Evolutionary conservation across 768 basidiomycete species (phyloP).

Genomic region (Tricholoma saponaceum): DNA sequence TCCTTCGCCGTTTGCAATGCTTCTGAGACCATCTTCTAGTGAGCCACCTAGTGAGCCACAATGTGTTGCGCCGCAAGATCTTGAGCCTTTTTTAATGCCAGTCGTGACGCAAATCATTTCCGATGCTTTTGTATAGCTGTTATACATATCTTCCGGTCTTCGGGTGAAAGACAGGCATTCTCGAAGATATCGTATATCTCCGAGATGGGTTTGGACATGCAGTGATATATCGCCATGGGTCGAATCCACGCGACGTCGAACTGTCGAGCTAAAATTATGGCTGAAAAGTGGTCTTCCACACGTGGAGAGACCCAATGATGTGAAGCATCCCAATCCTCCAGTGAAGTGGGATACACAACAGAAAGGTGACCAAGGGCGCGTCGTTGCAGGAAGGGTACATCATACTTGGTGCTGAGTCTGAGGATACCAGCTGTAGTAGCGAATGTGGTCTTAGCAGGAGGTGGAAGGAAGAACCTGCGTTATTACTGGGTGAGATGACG

Average conservation of each 20-base stretch:
- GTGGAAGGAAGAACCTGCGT: conserved; percentile 5
- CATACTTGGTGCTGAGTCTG: conserved; percentile 8
- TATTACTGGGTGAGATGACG: background rate
- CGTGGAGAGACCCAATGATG: background rate
- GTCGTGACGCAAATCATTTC: background rate
- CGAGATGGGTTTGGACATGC: background rate
- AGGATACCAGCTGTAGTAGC: conserved; percentile 4
- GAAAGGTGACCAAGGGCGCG: conserved; percentile 6
- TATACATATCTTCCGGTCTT: background rate
- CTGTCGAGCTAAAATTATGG: conserved; percentile 1
- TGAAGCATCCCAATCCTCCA: background rate
- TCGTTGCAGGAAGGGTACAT: conserved; percentile 4
- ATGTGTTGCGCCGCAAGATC: too few species aligned
- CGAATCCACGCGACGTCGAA: conserved; percentile 7
- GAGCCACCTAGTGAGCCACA: background rate
- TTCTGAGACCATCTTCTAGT: background rate
- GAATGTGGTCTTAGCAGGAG: background rate
- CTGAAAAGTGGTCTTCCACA: background rate
- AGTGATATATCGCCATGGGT: conserved; percentile 6
- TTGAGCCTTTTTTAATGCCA: background rate
- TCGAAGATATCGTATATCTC: background rate
- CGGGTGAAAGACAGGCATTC: background rate
- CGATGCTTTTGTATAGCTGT: background rate
- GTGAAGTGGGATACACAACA: conserved; percentile 1
- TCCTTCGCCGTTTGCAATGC: background rate